Evolutionary conservation across 345 rosid species (phyloP).

Genomic region (Nasturtium officinale): DNA sequence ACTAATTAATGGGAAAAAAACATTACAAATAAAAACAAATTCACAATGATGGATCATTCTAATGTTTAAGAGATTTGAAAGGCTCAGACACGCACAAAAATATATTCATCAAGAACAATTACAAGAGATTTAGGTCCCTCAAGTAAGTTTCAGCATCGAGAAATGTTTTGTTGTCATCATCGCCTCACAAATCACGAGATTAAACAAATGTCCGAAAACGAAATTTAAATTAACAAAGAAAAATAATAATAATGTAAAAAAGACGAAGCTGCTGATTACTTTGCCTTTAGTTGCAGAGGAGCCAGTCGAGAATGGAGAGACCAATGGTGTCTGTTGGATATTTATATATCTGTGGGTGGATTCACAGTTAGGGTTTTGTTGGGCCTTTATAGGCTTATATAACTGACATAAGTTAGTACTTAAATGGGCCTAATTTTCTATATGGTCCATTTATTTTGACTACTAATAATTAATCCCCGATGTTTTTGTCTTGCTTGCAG

Average conservation of each 20-base stretch:
- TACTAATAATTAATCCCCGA: no score
- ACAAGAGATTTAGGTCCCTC: conserved; percentile 46
- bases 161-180: conserved; percentile 43
- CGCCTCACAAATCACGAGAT: not conserved
- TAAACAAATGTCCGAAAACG: not conserved
- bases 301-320: not conserved
- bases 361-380: conserved; percentile 27
- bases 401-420: not conserved
- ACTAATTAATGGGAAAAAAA: no score
- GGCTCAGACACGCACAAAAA: conserved; percentile 48
- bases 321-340: not conserved
- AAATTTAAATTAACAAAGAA: not conserved
- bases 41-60: not conserved
- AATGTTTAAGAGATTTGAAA: not conserved
- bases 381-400: conserved; percentile 4
- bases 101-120: conserved; percentile 39
- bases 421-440: not conserved
- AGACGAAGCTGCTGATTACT: not conserved
- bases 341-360: conserved; percentile 14
- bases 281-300: not conserved
- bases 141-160: conserved; percentile 46
- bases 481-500: no score
- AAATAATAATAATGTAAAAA: no score
- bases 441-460: no score
- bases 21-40: not conserved